These are phyloP conservation scores for Penstemon barbatus DNA, from an alignment of 257 asterid species.

Conservation along the genomic window DNA sequence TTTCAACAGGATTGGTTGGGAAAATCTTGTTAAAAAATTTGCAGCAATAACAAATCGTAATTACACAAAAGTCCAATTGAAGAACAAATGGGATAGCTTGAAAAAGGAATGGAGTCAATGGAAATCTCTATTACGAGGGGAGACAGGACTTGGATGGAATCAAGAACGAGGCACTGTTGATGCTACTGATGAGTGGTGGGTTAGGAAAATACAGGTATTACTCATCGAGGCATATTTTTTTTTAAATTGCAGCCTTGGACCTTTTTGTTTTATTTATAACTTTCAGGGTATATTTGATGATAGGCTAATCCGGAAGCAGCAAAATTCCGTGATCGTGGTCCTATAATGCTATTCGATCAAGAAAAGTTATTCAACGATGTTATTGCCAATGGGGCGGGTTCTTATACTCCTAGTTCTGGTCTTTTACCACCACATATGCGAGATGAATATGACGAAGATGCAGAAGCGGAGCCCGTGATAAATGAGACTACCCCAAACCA, in stretches of 20 bases:
- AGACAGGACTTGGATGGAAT: slow-evolving; percentile 20
- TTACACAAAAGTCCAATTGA: too few species aligned
- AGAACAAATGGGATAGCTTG: too few species aligned
- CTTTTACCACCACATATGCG: too few species aligned
- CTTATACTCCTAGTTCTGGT: background rate
- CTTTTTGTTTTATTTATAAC: too few species aligned
- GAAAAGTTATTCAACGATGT: background rate
- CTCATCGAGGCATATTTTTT: background rate
- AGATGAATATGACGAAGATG: too few species aligned
- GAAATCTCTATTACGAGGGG: slow-evolving; percentile 3
- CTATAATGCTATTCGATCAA: background rate
- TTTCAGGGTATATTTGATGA: background rate
- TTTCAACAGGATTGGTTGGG: too few species aligned
- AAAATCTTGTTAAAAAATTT: too few species aligned
- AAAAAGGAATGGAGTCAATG: slow-evolving; percentile 6
- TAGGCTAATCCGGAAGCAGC: background rate
- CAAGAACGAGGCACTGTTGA: background rate
- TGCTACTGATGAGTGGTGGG: slow-evolving; percentile 15
- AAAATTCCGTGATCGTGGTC: background rate
- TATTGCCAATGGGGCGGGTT: slow-evolving; percentile 3
- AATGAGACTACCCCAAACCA: too few species aligned
- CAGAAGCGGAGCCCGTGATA: too few species aligned
- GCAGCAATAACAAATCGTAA: too few species aligned
- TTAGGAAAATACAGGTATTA: slow-evolving; percentile 3
- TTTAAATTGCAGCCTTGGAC: background rate